Percentiles rank a stretch among this genome's conserved stretches.
These are phyloP conservation scores for Aphanomyces cochlioides DNA, from an alignment of 352 stramenopile genomes.

Conservation along the genomic window DNA sequence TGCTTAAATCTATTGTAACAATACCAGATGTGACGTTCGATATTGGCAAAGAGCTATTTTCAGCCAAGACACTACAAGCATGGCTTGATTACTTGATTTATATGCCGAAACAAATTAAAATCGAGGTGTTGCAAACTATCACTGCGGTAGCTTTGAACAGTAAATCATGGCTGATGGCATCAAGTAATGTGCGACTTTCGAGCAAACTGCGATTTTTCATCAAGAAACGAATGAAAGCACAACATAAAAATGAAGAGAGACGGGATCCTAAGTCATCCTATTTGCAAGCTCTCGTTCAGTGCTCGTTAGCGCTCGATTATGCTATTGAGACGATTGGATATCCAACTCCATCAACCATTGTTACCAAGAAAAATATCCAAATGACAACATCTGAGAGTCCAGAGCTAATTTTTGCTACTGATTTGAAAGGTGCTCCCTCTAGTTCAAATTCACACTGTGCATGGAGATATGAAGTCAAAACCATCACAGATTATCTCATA, in stretches of 20 bases:
- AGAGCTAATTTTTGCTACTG: neutral
- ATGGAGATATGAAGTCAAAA: conserved; percentile 31
- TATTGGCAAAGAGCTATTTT: conserved; percentile 35
- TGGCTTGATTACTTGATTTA: conserved; percentile 37
- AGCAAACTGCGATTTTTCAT: conserved; percentile 39
- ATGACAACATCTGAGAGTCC: neutral
- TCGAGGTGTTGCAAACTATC: conserved; percentile 42
- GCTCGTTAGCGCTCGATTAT: conserved; percentile 52
- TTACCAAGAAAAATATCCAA: neutral
- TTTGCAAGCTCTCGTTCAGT: conserved; percentile 57
- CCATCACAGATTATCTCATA: conserved; percentile 35
- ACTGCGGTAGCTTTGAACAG: conserved; percentile 41
- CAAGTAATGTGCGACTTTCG: conserved; percentile 37
- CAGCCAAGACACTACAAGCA: conserved; percentile 37
- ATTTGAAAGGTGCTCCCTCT: neutral
- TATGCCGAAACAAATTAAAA: conserved; percentile 46
- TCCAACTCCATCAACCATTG: conserved; percentile 32
- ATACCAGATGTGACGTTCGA: conserved; percentile 5
- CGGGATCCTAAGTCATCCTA: conserved; percentile 58
- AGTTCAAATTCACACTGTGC: conserved; percentile 15
- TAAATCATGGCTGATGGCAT: conserved; percentile 41
- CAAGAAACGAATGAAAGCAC: conserved; percentile 47
- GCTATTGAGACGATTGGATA: conserved; percentile 43
- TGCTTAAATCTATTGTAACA: conserved; percentile 24
- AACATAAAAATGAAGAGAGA: conserved; percentile 48